phyloP scores from a whole-genome alignment of 306 rosid species.

The Prunus mira region DNA sequence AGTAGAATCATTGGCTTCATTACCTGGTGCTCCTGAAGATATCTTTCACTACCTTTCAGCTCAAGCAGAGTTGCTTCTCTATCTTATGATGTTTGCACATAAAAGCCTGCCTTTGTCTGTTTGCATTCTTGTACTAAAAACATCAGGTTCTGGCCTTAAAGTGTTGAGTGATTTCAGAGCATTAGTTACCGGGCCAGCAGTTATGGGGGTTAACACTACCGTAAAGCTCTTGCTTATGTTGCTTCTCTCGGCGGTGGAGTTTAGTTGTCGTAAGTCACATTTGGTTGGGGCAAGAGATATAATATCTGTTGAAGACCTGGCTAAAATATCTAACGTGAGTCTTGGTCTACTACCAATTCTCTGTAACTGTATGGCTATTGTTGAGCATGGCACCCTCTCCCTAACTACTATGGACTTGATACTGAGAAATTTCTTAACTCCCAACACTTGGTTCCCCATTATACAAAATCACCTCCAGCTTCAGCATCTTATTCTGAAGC shows the following conservation, averaged over 20 bases:
- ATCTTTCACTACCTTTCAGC: conserved; percentile 61
- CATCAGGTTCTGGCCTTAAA: conserved; percentile 67
- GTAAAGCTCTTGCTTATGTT: conserved; percentile 55
- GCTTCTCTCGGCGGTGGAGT: conserved; percentile 70
- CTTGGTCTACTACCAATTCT: conserved; percentile 76
- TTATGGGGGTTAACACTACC: conserved; percentile 43
- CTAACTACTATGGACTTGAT: conserved; percentile 70
- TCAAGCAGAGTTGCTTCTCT: conserved; percentile 66
- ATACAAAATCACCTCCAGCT: conserved; percentile 70
- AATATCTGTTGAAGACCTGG: conserved; percentile 48
- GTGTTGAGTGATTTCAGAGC: conserved; percentile 52
- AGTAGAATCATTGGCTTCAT: conserved; percentile 55
- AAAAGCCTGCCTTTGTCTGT: conserved; percentile 42
- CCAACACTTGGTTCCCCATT: conserved; percentile 79
- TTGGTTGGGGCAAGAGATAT: conserved; percentile 32
- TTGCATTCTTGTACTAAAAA: conserved; percentile 56
- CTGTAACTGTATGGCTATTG: conserved; percentile 57
- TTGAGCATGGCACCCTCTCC: conserved; percentile 66
- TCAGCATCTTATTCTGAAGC: conserved; percentile 63
- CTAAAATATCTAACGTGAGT: conserved; percentile 62
- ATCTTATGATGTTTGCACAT: conserved; percentile 50
- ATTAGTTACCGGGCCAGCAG: conserved; percentile 41
- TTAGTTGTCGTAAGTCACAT: conserved; percentile 36
- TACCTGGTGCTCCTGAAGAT: conserved; percentile 51
- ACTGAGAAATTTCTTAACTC: conserved; percentile 59